Conservation (phyloP, 2,329 filamentous ascomycete genomes). For the Cladosporium sp. region DNA sequence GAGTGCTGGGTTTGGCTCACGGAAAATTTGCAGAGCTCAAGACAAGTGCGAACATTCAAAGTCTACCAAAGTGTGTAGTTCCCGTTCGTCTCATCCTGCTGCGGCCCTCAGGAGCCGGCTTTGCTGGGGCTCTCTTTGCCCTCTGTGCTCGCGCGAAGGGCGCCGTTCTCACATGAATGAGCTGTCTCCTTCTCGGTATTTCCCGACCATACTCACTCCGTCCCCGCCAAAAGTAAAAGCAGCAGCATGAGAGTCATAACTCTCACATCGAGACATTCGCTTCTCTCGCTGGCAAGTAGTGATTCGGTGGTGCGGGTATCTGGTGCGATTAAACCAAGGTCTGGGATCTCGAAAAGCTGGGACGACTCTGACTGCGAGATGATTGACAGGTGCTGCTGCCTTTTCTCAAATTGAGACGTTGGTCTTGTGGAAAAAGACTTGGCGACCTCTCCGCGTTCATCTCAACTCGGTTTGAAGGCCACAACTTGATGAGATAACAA, state of each 20-base stretch:
- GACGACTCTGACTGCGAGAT: no score
- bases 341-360: no score
- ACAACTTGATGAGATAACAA: no score
- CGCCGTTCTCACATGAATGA: background rate
- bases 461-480: no score
- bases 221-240: background rate
- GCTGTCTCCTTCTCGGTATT: background rate
- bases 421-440: no score
- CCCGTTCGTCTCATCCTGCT: background rate
- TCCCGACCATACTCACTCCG: background rate
- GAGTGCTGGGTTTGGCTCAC: background rate
- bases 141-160: background rate
- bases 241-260: no score
- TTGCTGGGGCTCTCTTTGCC: background rate
- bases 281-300: no score
- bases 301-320: no score
- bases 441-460: no score
- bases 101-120: background rate
- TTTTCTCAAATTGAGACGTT: no score
- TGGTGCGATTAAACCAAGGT: no score
- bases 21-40: background rate
- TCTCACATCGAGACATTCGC: background rate
- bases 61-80: background rate
- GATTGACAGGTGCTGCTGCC: no score
- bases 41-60: background rate